Conservation (phyloP, 2,329 filamentous ascomycete species). For the Ceratocystis eucalypticola region DNA sequence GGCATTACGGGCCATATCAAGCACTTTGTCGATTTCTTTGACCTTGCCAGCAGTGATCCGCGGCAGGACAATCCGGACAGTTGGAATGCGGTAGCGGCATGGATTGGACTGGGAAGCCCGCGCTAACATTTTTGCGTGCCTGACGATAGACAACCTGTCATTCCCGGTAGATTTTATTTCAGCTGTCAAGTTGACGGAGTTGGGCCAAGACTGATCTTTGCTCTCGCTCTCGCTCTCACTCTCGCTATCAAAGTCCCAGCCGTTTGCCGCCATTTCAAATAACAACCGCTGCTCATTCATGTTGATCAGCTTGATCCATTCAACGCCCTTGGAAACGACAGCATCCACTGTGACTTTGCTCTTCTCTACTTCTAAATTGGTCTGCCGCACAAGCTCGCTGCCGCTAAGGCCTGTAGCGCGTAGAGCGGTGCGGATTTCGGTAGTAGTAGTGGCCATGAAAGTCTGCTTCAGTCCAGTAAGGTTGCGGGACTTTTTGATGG, state of each 20-base stretch:
- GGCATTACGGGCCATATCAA: background rate
- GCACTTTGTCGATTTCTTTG: constrained; percentile 8
- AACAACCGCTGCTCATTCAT: constrained; percentile 4
- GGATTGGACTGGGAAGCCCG: constrained; percentile 1
- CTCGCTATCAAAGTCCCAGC: constrained; percentile 8
- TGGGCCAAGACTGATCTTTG: background rate
- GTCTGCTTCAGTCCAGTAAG: constrained; percentile 1
- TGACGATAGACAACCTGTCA: background rate
- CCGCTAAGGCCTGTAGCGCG: background rate
- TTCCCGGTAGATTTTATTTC: background rate
- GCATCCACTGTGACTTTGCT: constrained; percentile 3
- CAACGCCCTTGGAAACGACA: constrained; percentile 1
- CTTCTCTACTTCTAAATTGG: background rate
- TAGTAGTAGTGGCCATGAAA: background rate
- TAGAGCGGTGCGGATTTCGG: background rate
- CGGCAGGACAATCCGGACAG: background rate
- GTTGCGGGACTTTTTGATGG: constrained; percentile 4
- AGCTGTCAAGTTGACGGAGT: background rate
- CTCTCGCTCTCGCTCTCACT: background rate
- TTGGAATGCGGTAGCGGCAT: constrained; percentile 2
- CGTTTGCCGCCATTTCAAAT: constrained; percentile 6
- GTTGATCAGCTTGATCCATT: constrained; percentile 10
- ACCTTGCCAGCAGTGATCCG: background rate
- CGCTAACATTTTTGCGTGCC: background rate
- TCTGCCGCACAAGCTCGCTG: background rate